Evolutionary conservation across 2,329 filamentous ascomycete species (phyloP).

Genomic region (Curvularia lunata): DNA sequence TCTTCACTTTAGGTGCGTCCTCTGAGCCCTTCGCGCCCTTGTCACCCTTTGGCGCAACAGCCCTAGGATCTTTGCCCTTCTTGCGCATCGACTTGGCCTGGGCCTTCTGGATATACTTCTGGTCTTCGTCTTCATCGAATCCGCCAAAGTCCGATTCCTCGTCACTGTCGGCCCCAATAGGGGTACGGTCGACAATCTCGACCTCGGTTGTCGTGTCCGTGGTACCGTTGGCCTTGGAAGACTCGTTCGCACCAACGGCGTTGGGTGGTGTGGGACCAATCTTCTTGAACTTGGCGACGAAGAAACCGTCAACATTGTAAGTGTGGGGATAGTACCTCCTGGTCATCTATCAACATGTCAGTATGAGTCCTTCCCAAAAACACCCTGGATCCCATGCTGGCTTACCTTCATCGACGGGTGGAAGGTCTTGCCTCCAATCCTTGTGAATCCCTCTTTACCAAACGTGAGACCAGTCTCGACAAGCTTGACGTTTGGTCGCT

Average conservation of each 20-base stretch:
- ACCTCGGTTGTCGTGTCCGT: slow-evolving; percentile 53
- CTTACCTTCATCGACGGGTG: slow-evolving; percentile 73
- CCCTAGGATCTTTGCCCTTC: slow-evolving; percentile 58
- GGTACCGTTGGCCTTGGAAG: slow-evolving; percentile 42
- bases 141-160: slow-evolving; percentile 55
- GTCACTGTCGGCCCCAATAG: slow-evolving; percentile 60
- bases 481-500: slow-evolving; percentile 90
- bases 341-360: slow-evolving; percentile 27
- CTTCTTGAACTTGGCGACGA: slow-evolving; percentile 97
- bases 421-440: slow-evolving; percentile 90
- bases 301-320: slow-evolving; percentile 86
- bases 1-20: slow-evolving; percentile 10
- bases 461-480: slow-evolving; percentile 91
- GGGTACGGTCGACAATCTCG: slow-evolving; percentile 70
- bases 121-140: slow-evolving; percentile 59
- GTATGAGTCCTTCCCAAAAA: background rate
- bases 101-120: slow-evolving; percentile 55
- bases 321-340: slow-evolving; percentile 47
- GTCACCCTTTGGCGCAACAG: slow-evolving; percentile 32
- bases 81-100: slow-evolving; percentile 52
- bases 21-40: slow-evolving; percentile 23
- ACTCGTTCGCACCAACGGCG: slow-evolving; percentile 50
- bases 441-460: slow-evolving; percentile 90
- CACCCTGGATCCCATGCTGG: slow-evolving; percentile 55
- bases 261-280: slow-evolving; percentile 74